Evolutionary conservation across 306 rosid genomes (phyloP).

Genomic region (Cicer chorassanicum): DNA sequence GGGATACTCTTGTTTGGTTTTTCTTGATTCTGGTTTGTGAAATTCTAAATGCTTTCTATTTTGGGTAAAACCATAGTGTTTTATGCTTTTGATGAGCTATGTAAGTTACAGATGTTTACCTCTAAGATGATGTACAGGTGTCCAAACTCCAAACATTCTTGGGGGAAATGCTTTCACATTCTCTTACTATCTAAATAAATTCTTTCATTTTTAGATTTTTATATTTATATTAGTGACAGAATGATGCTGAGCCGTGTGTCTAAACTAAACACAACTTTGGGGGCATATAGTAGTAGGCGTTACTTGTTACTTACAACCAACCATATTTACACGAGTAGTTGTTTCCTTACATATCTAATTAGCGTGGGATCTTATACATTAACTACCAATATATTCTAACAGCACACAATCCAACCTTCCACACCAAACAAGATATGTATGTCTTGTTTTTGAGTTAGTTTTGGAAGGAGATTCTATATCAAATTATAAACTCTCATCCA

Average conservation of each 20-base stretch:
- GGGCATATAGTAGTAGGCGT: no score
- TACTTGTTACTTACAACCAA: no score
- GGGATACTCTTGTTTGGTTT: no score
- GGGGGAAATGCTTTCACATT: not conserved
- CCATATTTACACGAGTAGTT: no score
- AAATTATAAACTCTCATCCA: slow-evolving; percentile 16
- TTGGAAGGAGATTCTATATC: slow-evolving; percentile 11
- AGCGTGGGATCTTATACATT: not conserved
- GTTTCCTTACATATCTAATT: no score
- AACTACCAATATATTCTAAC: not conserved
- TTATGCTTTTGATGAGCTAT: slow-evolving; percentile 17
- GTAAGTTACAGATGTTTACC: slow-evolving; percentile 4
- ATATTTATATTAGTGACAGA: not conserved
- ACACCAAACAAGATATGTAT: not conserved
- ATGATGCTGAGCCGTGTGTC: not conserved
- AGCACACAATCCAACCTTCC: no score
- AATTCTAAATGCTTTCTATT: no score
- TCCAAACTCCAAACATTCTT: not conserved
- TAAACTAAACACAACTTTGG: not conserved
- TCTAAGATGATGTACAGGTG: not conserved
- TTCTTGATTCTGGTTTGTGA: no score
- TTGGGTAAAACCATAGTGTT: no score
- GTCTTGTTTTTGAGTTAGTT: not conserved
- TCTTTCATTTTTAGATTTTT: not conserved
- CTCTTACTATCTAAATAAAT: no score